These are phyloP conservation scores for Biscogniauxia mediterranea DNA, from an alignment of 2,329 filamentous ascomycete genomes.

Conservation along the genomic window DNA sequence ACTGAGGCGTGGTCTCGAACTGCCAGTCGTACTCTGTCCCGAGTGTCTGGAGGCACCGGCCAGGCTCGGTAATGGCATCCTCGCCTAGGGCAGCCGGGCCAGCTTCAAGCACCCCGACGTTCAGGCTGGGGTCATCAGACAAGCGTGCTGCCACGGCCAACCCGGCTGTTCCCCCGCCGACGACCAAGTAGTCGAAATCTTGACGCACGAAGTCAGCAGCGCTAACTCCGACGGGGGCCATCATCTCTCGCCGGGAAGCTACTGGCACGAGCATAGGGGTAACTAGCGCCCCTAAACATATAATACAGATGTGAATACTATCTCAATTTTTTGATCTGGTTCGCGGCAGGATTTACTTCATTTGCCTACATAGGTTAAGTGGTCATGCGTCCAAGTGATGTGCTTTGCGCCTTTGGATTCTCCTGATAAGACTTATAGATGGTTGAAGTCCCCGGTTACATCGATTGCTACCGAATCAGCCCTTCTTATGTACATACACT, in stretches of 20 bases:
- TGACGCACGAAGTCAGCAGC: slow-evolving; percentile 3
- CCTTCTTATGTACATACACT: too few relatives aligned
- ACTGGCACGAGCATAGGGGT: not conserved
- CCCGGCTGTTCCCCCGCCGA: slow-evolving; percentile 29
- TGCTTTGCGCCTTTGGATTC: too few relatives aligned
- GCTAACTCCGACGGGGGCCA: not conserved
- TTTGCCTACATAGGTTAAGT: too few relatives aligned
- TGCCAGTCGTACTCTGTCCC: slow-evolving; percentile 42
- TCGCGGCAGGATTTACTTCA: too few relatives aligned
- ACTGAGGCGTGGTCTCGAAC: slow-evolving; percentile 40
- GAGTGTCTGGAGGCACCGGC: slow-evolving; percentile 35
- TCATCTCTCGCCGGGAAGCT: not conserved
- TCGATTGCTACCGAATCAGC: too few relatives aligned
- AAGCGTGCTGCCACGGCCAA: slow-evolving; percentile 39
- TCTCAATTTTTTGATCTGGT: too few relatives aligned
- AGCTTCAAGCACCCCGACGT: slow-evolving; percentile 46
- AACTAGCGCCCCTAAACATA: not conserved
- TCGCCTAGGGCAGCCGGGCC: slow-evolving; percentile 31
- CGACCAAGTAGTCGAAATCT: slow-evolving; percentile 20
- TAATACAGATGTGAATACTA: not conserved
- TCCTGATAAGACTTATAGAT: too few relatives aligned
- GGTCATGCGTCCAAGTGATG: too few relatives aligned
- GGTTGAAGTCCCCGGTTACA: too few relatives aligned
- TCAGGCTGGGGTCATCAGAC: slow-evolving; percentile 39
- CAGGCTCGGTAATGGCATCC: slow-evolving; percentile 35